These are phyloP conservation scores for Trifolium repens DNA, from an alignment of 306 rosid species.

Conservation along the genomic window DNA sequence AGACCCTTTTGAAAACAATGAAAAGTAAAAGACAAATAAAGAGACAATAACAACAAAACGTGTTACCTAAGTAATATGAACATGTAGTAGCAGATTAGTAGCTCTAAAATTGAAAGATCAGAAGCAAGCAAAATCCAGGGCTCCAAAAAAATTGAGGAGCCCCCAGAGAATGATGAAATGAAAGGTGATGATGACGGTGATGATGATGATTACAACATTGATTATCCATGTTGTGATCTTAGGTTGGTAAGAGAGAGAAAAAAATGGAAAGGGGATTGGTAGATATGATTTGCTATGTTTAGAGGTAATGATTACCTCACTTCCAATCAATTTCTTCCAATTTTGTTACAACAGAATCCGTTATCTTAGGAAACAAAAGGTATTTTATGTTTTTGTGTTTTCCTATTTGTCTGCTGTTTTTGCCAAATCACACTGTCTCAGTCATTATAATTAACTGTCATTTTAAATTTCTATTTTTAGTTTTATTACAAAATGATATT, in stretches of 20 bases:
- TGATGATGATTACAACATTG: conserved; percentile 25
- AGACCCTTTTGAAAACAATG: not conserved
- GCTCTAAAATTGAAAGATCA: conserved; percentile 11
- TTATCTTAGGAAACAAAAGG: conserved; percentile 40
- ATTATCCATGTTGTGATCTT: conserved; percentile 46
- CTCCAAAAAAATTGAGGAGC: conserved; percentile 51
- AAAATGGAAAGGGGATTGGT: conserved; percentile 44
- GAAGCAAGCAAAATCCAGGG: conserved; percentile 58
- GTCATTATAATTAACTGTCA: not conserved
- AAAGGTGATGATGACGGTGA: conserved; percentile 12
- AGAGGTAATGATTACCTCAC: conserved; percentile 44
- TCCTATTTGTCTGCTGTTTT: conserved; percentile 4
- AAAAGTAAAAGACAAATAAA: not conserved
- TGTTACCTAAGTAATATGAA: conserved; percentile 45
- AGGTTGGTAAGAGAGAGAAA: conserved; percentile 40
- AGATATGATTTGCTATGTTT: conserved; percentile 45
- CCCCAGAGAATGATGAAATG: conserved; percentile 56
- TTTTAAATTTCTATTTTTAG: not conserved
- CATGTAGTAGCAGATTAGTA: conserved; percentile 53
- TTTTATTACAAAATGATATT: not conserved
- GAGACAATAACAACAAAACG: not conserved
- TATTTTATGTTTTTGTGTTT: not conserved
- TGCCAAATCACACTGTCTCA: not conserved
- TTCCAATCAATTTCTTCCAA: conserved; percentile 45
- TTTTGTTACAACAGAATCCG: conserved; percentile 52